Conservation (phyloP, 306 rosid genomes). For the cucumber (Cucumis sativus) region DNA sequence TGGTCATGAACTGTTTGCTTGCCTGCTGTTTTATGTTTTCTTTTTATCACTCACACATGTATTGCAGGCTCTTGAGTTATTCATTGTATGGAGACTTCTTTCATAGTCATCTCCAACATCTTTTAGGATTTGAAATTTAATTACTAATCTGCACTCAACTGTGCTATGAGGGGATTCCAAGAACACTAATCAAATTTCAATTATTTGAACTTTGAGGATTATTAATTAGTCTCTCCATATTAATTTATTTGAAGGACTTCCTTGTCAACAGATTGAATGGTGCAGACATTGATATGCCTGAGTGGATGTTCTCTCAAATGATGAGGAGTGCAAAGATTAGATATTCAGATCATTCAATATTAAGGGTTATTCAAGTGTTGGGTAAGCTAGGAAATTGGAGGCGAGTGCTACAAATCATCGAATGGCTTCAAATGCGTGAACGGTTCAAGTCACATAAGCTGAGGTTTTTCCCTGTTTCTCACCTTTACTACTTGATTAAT, state of each 20-base stretch:
- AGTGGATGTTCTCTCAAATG: conserved; percentile 85
- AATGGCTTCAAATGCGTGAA: conserved; percentile 92
- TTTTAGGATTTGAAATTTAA: not conserved
- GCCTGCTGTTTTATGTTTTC: not conserved
- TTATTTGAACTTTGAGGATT: not conserved
- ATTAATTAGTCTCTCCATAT: conserved; percentile 3
- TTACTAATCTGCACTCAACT: not conserved
- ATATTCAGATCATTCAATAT: conserved; percentile 72
- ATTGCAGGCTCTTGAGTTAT: not conserved
- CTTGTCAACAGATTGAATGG: conserved; percentile 72
- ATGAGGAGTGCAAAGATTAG: conserved; percentile 80
- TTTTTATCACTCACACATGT: not conserved
- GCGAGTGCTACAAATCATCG: conserved; percentile 79
- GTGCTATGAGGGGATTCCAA: not conserved
- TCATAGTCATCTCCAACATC: not conserved
- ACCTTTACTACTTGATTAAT: not conserved
- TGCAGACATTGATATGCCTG: conserved; percentile 71
- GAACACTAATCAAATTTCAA: not conserved
- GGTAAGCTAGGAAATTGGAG: conserved; percentile 87
- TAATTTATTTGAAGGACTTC: conserved; percentile 16
- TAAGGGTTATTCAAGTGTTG: conserved; percentile 64
- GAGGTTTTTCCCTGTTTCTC: conserved; percentile 26
- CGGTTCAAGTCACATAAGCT: conserved; percentile 67
- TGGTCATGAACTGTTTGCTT: not conserved
- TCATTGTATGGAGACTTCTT: not conserved